Percentiles rank a stretch among this genome's conserved stretches.
Conservation (phyloP, 2,329 filamentous ascomycete genomes). For the Phialocephala sp. region DNA sequence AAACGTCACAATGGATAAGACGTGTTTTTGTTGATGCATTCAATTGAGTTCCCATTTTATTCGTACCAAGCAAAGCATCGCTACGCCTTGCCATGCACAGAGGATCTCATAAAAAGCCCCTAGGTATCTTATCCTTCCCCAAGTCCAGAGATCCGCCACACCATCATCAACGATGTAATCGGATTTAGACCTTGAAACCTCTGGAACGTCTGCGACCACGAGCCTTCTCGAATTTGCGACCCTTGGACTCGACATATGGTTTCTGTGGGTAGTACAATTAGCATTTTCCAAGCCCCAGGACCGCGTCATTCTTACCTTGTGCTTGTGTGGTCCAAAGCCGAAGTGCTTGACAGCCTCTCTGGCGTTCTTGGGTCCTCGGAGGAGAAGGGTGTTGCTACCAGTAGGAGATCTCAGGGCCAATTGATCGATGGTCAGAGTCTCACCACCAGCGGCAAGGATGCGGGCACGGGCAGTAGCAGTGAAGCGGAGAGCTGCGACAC, state of each 20-base stretch:
- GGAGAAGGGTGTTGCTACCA: conserved; percentile 94
- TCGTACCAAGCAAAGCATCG: conserved; percentile 27
- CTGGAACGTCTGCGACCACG: conserved; percentile 98
- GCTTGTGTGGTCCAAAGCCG: conserved; percentile 94
- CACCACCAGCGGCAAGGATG: conserved; percentile 91
- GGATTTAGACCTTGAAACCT: conserved; percentile 98
- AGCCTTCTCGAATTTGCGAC: conserved; percentile 98
- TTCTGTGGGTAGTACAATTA: conserved; percentile 62
- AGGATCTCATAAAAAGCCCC: conserved; percentile 17
- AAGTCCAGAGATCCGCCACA: conserved; percentile 35
- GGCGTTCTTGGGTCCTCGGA: conserved; percentile 97
- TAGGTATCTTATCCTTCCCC: conserved; percentile 36
- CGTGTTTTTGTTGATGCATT: conserved; percentile 10
- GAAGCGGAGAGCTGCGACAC: conserved; percentile 93
- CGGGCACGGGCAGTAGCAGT: conserved; percentile 94
- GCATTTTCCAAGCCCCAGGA: background rate
- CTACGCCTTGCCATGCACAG: conserved; percentile 32
- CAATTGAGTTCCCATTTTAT: conserved; percentile 30
- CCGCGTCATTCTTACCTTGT: conserved; percentile 77
- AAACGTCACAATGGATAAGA: background rate
- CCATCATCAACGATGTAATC: conserved; percentile 26
- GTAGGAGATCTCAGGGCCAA: conserved; percentile 94
- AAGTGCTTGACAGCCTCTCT: conserved; percentile 99
- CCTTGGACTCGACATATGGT: conserved; percentile 97
- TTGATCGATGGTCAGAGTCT: conserved; percentile 95